Evolutionary conservation across 2,329 filamentous ascomycete genomes (phyloP), one percentile per base, ranked within the genome.

Genomic region (Beauveria sp.): DNA sequence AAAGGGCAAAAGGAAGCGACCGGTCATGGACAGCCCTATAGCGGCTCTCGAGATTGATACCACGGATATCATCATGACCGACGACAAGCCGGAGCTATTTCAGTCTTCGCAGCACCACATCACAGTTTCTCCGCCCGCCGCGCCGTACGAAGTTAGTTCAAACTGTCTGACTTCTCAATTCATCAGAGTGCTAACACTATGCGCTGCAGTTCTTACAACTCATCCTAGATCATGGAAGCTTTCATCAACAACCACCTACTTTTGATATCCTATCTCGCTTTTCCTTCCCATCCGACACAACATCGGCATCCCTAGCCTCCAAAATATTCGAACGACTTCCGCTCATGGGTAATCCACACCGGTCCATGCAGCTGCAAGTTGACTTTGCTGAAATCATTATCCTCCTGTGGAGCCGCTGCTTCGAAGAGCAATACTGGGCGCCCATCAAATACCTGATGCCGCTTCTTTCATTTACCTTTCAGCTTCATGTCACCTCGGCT

Each of bases 1-100:
- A 43, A 87, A 86, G 60, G 79, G 78, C 7, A 93, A 93, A 75
- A 78, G 90, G 65, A 92, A 92, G 69, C 79, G 90, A 3, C 81
- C 81, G 1, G 69, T 76, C 1, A 75, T 85, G 3, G 85, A 90
- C 63, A 92, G 88, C 66, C 89, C 89, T 1, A 77, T 85, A 16
- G 80, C 79, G 68, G 79, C 84, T 1, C 73, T 90, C 12, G 84
- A 87, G 57, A 82, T 73, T 9, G 75, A 77, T 64, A 77, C 73
- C 2, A 76, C 76, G 47, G 76, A 80, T 63, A 70, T 75, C 26
- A 65, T 73, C 16, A 73, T 75, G 70, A 55, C 66, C n/a, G 72
- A 73, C 40, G 69, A 71, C 24, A 65, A 66, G 46, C 63, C 62
- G 0, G 59, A 66, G 4, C 30, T 44, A 12, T 55, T 65, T 3